These are phyloP conservation scores for Leishmania braziliensis DNA, from an alignment of 208 protist genomes.

Conservation along the genomic window DNA sequence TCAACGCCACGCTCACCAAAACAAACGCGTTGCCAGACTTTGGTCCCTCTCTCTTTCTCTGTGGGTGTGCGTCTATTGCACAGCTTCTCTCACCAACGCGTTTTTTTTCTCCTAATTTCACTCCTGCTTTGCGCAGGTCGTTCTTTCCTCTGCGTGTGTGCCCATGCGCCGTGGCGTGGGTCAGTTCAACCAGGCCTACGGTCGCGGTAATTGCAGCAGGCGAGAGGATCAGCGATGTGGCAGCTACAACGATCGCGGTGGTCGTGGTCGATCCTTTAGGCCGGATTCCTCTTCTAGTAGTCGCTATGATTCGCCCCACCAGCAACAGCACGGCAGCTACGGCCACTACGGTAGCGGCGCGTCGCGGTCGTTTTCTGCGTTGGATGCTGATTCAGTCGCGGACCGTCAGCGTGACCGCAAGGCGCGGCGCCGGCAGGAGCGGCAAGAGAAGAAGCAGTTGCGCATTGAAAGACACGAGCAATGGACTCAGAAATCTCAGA, in stretches of 20 bases:
- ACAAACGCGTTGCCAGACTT: not conserved
- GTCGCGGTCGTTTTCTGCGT: not conserved
- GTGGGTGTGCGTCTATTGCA: not conserved
- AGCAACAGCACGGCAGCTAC: not conserved
- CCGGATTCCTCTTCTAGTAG: not conserved
- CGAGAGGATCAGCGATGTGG: slow-evolving; percentile 2
- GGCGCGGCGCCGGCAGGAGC: slow-evolving; percentile 51
- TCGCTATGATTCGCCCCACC: not conserved
- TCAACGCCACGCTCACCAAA: not conserved
- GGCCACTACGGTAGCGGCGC: not conserved
- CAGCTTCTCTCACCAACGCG: not conserved
- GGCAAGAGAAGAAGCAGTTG: slow-evolving; percentile 41
- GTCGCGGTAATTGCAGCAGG: slow-evolving; percentile 17
- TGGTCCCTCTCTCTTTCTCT: not conserved
- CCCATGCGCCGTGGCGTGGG: not conserved
- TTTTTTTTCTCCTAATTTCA: not conserved
- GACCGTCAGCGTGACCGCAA: slow-evolving; percentile 71
- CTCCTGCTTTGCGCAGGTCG: not conserved
- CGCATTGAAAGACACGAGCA: slow-evolving; percentile 62
- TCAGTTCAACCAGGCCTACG: not conserved
- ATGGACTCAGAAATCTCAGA: slow-evolving; percentile 56
- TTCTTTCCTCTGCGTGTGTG: not conserved
- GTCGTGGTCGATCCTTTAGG: slow-evolving; percentile 21
- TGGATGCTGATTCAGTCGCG: slow-evolving; percentile 20
- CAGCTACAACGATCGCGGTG: slow-evolving; percentile 1